Percentiles rank a stretch among this genome's conserved stretches.
phyloP scores from a whole-genome alignment of 2,329 filamentous ascomycete genomes.

The Hawksworthiomyces lignivorus region DNA sequence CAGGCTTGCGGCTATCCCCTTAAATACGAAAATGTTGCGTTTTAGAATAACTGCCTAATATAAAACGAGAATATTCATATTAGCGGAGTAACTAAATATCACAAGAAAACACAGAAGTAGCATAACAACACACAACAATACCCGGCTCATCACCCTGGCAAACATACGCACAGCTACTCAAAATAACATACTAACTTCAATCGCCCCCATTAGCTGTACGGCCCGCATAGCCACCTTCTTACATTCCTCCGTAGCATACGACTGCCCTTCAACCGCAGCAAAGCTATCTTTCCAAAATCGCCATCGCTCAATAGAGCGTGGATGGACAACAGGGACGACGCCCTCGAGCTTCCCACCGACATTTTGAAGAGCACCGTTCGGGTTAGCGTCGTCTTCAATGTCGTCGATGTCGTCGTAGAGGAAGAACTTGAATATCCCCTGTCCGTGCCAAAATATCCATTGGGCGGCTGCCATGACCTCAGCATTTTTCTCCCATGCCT shows the following conservation, averaged over 20 bases:
- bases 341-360: not conserved
- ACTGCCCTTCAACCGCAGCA: not conserved
- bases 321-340: not conserved
- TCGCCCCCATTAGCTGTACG: constrained; percentile 1
- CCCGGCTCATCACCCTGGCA: too few species aligned
- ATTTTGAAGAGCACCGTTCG: not conserved
- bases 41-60: too few species aligned
- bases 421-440: constrained; percentile 5
- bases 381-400: not conserved
- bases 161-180: too few species aligned
- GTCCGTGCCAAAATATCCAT: constrained; percentile 6
- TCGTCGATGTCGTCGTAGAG: not conserved
- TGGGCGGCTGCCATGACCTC: constrained; percentile 3
- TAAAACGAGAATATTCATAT: too few species aligned
- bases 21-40: too few species aligned
- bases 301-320: constrained; percentile 5
- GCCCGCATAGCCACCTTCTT: not conserved
- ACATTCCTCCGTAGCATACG: constrained; percentile 2
- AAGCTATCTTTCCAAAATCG: constrained; percentile 2
- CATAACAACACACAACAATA: too few species aligned
- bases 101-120: too few species aligned
- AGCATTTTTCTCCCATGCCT: not conserved
- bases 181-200: constrained; percentile 3
- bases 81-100: too few species aligned
- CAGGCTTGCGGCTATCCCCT: too few species aligned